A percentile compares a stretch with the other conserved stretches of the same genome.
Conservation (phyloP, 2,329 filamentous ascomycete genomes). For the Hymenoscyphus fructigenus region DNA sequence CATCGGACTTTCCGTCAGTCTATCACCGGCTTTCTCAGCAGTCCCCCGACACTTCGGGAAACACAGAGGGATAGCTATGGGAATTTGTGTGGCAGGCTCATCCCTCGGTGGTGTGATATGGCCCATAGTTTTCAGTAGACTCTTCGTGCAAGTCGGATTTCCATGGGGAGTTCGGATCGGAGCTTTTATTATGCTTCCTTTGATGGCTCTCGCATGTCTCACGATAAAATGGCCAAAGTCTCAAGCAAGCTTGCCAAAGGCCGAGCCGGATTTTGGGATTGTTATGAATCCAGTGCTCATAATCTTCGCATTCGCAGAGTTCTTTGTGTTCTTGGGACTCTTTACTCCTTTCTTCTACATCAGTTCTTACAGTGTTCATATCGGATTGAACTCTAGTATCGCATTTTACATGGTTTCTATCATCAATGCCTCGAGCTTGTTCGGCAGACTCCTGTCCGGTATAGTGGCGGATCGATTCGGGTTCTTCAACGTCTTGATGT, state of each 20-base stretch:
- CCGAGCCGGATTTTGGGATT: constrained; percentile 10
- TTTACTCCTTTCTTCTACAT: constrained; percentile 28
- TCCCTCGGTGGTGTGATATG: constrained; percentile 39
- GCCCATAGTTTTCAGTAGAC: constrained; percentile 36
- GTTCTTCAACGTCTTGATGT: constrained; percentile 23
- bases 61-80: constrained; percentile 26
- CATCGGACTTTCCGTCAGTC: constrained; percentile 28
- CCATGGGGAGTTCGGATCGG: constrained; percentile 28
- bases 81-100: constrained; percentile 33
- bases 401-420: constrained; percentile 27
- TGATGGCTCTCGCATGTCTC: constrained; percentile 21
- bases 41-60: constrained; percentile 21
- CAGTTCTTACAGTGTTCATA: constrained; percentile 16
- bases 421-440: constrained; percentile 25
- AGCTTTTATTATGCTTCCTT: constrained; percentile 28
- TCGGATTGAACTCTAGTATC: constrained; percentile 19
- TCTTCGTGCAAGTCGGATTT: constrained; percentile 35
- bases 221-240: constrained; percentile 13
- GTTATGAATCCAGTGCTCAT: constrained; percentile 10
- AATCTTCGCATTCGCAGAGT: constrained; percentile 14
- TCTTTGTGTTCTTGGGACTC: constrained; percentile 25
- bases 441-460: constrained; percentile 25
- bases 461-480: constrained; percentile 24
- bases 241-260: constrained; percentile 5
- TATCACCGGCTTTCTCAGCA: constrained; percentile 35